Evolutionary conservation across 23 red algal genomes (phyloP).

Genomic region (Agarophyton chilense): DNA sequence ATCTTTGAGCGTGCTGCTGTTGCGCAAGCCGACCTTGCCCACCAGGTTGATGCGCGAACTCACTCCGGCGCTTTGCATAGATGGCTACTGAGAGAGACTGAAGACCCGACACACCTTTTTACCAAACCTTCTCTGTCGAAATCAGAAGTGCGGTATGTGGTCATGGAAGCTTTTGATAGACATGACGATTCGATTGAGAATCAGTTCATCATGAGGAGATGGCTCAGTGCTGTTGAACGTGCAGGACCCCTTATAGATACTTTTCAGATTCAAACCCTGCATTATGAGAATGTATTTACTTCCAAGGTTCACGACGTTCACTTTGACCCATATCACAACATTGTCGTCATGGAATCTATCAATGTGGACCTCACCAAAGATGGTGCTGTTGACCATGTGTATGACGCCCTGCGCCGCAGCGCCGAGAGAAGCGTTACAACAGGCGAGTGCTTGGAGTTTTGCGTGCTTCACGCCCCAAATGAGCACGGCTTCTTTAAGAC

Average conservation of each 20-base stretch:
- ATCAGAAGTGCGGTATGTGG: constrained; percentile 34
- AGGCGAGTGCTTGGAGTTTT: constrained; percentile 70
- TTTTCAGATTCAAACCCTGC: constrained; percentile 29
- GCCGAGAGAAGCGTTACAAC: constrained; percentile 48
- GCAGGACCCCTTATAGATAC: constrained; percentile 39
- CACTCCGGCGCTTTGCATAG: constrained; percentile 52
- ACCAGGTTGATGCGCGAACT: constrained; percentile 38
- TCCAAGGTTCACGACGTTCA: constrained; percentile 48
- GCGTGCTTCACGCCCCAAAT: constrained; percentile 32
- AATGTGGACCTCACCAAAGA: constrained; percentile 32
- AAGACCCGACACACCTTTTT: constrained; percentile 6
- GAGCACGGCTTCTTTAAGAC: constrained; percentile 63
- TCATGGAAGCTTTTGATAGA: constrained; percentile 56
- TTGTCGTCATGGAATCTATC: constrained; percentile 67
- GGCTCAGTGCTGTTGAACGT: constrained; percentile 63
- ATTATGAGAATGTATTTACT: constrained; percentile 70
- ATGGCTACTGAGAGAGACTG: constrained; percentile 50
- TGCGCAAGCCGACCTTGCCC: constrained; percentile 53
- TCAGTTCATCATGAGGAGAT: constrained; percentile 38
- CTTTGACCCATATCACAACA: constrained; percentile 52
- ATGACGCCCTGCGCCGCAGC: constrained; percentile 12
- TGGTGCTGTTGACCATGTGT: constrained; percentile 19
- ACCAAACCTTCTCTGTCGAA: not conserved
- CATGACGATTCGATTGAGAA: not conserved
- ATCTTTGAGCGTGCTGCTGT: constrained; percentile 71